phyloP scores from a whole-genome alignment of 257 asterid species.

The Nicotiana otophora region DNA sequence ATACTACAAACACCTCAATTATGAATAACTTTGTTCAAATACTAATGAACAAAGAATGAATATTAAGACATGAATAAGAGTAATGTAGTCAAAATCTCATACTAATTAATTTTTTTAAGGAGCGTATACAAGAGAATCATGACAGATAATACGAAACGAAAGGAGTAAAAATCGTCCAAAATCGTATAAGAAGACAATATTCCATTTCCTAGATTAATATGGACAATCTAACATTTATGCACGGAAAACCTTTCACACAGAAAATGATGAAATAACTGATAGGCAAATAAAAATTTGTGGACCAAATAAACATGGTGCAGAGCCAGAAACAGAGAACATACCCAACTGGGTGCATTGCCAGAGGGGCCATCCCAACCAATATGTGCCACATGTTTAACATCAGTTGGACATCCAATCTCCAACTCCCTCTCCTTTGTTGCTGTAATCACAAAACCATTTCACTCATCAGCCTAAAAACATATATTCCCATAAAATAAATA shows the following conservation, averaged over 20 bases:
- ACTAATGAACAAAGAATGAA: too few species aligned
- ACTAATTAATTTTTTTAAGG: too few species aligned
- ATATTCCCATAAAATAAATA: too few species aligned
- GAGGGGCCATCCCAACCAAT: conserved; percentile 85
- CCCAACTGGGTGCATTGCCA: conserved; percentile 84
- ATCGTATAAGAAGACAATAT: not conserved
- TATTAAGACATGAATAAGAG: too few species aligned
- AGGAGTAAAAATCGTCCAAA: not conserved
- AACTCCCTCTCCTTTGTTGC: conserved; percentile 66
- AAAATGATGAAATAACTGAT: not conserved
- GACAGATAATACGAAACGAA: too few species aligned
- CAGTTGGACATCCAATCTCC: conserved; percentile 80
- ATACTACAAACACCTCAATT: too few species aligned
- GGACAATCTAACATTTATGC: not conserved
- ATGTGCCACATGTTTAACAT: conserved; percentile 89
- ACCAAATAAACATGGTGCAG: not conserved
- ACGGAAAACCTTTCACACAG: not conserved
- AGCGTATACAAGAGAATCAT: too few species aligned
- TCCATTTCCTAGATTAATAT: not conserved
- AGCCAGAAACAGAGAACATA: conserved; percentile 17
- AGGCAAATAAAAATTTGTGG: not conserved
- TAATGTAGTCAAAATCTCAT: too few species aligned
- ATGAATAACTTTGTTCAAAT: too few species aligned
- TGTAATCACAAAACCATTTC: not conserved
- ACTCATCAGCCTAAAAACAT: not conserved